Evolutionary conservation across 2,329 filamentous ascomycete genomes (phyloP), one percentile per base, ranked within the genome.

Genomic region (Plenodomus lindquistii): DNA sequence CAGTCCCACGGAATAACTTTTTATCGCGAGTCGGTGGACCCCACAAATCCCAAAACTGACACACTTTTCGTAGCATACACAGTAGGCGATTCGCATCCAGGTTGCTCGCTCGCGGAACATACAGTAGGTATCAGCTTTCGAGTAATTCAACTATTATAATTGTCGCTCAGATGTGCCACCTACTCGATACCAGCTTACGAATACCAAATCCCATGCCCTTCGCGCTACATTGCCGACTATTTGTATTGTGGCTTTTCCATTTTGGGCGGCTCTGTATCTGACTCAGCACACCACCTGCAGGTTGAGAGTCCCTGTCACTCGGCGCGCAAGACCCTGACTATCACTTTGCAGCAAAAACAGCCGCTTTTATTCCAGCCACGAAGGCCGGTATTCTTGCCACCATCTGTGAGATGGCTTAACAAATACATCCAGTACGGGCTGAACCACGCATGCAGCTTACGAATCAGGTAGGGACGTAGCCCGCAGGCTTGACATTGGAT

Each of bases 221-320:
- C 37, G 31, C 31, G 29, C 13, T 22, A n/a, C 13, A 40, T 22
- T 27, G 36, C 42, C 36, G 31, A 29, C 36, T 16, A 4, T 20
- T 18, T 15, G 4, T 18, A 37, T 9, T 19, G 16, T 29, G 17
- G 36, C 45, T 40, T 44, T 48, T 47, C 48, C 46, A 40, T 42
- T 40, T 41, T 42, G 34, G 21, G 35, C 16, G 42, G 56, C 53
- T 63, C 57, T 52, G 46, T 51, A 58, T 53, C 54, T 63, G 48
- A 60, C 60, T 66, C 50, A 66, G 61, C 65, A 62, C 52, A 55
- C 44, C 56, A 60, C 53, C 50, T 53, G 57, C 42, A 54, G 50
- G 48, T 43, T 50, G 42, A 44, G 42, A 40, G 31, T 22, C 44
- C 44, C 42, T 51, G 48, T 38, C 40, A 38, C 37, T 37, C 50